A percentile compares a stretch with the other conserved stretches of the same genome.
Conservation (phyloP, 202 grass and related monocot genomes). For the Brachypodium distachyon region DNA sequence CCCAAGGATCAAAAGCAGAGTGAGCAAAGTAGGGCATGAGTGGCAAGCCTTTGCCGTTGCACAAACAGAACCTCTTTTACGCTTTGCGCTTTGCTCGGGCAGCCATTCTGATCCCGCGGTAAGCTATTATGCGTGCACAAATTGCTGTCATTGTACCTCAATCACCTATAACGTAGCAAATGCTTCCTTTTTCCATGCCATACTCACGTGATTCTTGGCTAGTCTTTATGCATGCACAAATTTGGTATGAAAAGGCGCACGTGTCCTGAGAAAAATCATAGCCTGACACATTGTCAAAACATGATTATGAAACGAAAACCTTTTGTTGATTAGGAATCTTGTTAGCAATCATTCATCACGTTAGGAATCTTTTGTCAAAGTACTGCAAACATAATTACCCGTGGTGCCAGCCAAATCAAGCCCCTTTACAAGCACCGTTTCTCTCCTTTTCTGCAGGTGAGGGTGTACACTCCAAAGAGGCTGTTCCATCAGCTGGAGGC, state of each 20-base stretch:
- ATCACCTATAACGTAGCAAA: background rate
- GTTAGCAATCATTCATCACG: conserved; percentile 27
- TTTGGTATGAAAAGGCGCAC: conserved; percentile 27
- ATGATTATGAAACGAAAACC: conserved; percentile 21
- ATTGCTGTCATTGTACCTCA: background rate
- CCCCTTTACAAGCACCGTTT: background rate
- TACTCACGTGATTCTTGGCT: conserved; percentile 14
- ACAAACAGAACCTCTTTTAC: conserved; percentile 81
- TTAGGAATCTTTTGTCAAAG: conserved; percentile 33
- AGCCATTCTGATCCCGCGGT: conserved; percentile 99
- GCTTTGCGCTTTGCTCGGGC: conserved; percentile 94
- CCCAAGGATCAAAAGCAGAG: conserved; percentile 87
- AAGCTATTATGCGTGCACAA: conserved; percentile 15
- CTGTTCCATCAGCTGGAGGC: conserved; percentile 84
- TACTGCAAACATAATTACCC: conserved; percentile 26
- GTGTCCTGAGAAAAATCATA: conserved; percentile 14
- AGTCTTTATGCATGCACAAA: conserved; percentile 11
- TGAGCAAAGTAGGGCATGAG: conserved; percentile 56
- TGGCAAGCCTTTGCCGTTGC: conserved; percentile 80
- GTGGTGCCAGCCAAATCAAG: conserved; percentile 13
- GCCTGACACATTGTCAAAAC: conserved; percentile 8
- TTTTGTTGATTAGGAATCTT: conserved; percentile 46
- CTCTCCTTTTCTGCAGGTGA: conserved; percentile 47
- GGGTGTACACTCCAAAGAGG: conserved; percentile 64
- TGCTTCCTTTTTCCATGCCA: conserved; percentile 16